A percentile compares a stretch with the other conserved stretches of the same genome.
phyloP scores from a whole-genome alignment of 768 basidiomycete genomes.

The Leccinellum luteum region DNA sequence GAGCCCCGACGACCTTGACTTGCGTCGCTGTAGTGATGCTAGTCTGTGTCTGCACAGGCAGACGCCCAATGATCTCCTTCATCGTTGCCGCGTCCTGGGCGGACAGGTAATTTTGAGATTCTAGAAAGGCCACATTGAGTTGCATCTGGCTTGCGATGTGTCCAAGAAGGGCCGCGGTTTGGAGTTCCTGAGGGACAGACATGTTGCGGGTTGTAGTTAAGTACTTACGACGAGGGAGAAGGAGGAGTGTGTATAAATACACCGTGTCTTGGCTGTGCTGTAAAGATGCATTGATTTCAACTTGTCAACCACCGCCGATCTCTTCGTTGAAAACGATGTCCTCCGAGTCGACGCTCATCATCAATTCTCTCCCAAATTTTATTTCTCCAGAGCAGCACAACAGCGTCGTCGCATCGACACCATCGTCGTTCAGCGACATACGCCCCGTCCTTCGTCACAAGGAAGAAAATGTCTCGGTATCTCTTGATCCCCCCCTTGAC shows the following conservation, averaged over 20 bases:
- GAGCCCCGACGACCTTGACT: conserved; percentile 4
- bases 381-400: conserved; percentile 68
- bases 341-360: conserved; percentile 28
- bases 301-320: background rate
- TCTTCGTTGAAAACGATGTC: conserved; percentile 4
- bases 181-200: conserved; percentile 25
- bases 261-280: conserved; percentile 10
- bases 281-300: background rate
- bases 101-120: conserved; percentile 52
- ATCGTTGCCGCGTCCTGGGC: conserved; percentile 41
- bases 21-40: conserved; percentile 13
- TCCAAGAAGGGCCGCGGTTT: conserved; percentile 47
- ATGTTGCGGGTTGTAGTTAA: conserved; percentile 12
- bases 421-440: conserved; percentile 79
- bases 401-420: conserved; percentile 71
- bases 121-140: conserved; percentile 55
- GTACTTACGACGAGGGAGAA: background rate
- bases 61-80: conserved; percentile 46
- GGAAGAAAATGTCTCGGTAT: conserved; percentile 66
- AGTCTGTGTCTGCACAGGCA: conserved; percentile 30
- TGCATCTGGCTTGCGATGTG: conserved; percentile 60
- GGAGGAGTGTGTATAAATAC: conserved; percentile 24
- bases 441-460: conserved; percentile 77
- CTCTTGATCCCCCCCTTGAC: conserved; percentile 65
- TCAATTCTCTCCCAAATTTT: conserved; percentile 42